Conservation (phyloP, 371 early-diverging fungal genomes). For the Massospora cicadina region DNA sequence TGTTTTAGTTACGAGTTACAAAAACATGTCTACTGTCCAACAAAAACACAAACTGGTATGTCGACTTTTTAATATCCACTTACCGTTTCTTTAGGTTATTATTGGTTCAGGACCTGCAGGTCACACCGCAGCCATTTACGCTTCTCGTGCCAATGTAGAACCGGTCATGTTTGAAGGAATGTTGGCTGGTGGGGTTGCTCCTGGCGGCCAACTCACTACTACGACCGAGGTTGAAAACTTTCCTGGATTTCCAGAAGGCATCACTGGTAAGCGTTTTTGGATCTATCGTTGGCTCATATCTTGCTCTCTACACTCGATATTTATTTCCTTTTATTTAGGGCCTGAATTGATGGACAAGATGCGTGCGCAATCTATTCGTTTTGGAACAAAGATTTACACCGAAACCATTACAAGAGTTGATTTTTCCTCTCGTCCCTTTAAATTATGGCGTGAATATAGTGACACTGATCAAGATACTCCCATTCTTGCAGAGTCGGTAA, state of each 20-base stretch:
- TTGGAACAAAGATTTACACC: conserved; percentile 69
- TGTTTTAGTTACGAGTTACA: neutral
- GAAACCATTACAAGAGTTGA: conserved; percentile 84
- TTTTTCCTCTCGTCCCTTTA: conserved; percentile 61
- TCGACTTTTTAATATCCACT: neutral
- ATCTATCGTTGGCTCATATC: conserved; percentile 13
- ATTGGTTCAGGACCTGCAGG: conserved; percentile 91
- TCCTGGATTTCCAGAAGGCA: conserved; percentile 32
- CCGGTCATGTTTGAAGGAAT: conserved; percentile 96
- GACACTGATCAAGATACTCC: conserved; percentile 42
- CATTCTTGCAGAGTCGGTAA: conserved; percentile 63
- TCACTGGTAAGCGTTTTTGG: conserved; percentile 11
- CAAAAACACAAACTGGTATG: neutral
- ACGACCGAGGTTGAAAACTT: conserved; percentile 87
- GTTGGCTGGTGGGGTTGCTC: conserved; percentile 56
- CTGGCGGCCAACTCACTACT: conserved; percentile 79
- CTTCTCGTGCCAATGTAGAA: conserved; percentile 76
- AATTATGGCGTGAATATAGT: conserved; percentile 63
- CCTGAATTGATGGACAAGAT: conserved; percentile 62
- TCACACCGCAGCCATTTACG: conserved; percentile 91
- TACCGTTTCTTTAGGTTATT: conserved; percentile 19
- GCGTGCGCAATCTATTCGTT: conserved; percentile 59
- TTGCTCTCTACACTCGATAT: conserved; percentile 10
- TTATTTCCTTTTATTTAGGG: conserved; percentile 66
- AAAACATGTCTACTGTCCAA: neutral